Evolutionary conservation across 148 eudicot species (phyloP).

Genomic region (Polygonum aviculare): DNA sequence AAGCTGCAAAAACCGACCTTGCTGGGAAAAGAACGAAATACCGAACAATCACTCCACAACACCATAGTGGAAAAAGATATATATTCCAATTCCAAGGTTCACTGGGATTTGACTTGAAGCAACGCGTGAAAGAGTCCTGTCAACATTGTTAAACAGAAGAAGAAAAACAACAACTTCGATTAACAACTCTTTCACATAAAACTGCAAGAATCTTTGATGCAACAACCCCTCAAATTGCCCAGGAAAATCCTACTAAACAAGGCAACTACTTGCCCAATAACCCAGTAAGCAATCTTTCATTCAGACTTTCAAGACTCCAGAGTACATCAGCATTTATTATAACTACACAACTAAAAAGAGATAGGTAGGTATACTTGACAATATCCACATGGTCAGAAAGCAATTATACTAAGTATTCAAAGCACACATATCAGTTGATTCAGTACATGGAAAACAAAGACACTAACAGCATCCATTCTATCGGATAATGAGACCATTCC

Average conservation of each 20-base stretch:
- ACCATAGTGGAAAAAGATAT: slow-evolving; percentile 93
- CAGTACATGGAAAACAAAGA: not conserved
- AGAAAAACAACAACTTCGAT: not conserved
- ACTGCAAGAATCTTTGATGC: not conserved
- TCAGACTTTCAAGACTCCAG: not conserved
- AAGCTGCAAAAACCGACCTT: slow-evolving; percentile 38
- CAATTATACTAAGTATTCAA: not conserved
- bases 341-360: not conserved
- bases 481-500: not conserved
- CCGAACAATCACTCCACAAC: slow-evolving; percentile 74
- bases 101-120: slow-evolving; percentile 96
- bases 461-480: not conserved
- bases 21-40: slow-evolving; percentile 73
- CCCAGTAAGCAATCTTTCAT: not conserved
- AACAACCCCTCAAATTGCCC: not conserved
- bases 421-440: not conserved
- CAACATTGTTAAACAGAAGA: not conserved
- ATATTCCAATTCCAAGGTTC: slow-evolving; percentile 99
- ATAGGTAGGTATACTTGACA: not conserved
- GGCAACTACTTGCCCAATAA: not conserved
- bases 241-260: not conserved
- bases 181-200: not conserved
- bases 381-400: not conserved
- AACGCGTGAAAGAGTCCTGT: slow-evolving; percentile 97
- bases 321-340: not conserved